Evolutionary conservation across 805 yeast genomes (phyloP).

Genomic region (Kuraishia floccosa): DNA sequence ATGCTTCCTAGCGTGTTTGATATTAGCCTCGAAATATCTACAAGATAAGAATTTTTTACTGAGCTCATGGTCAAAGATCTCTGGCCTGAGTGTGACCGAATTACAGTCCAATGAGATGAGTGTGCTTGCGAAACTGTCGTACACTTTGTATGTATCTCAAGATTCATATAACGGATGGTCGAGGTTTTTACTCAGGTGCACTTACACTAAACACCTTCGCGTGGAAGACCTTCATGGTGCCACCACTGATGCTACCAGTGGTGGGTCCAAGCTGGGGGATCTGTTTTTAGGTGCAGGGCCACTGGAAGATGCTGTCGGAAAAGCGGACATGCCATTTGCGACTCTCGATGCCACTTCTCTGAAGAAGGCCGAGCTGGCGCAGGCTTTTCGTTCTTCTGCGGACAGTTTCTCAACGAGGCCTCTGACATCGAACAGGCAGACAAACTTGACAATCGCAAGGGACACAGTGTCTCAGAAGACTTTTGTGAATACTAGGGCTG

Average conservation of each 20-base stretch:
- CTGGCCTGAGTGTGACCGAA: constrained; percentile 46
- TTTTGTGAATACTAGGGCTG: no score
- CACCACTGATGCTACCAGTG: neutral
- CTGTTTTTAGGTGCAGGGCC: neutral
- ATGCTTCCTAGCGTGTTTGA: constrained; percentile 54
- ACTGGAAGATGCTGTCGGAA: neutral
- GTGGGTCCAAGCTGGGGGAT: neutral
- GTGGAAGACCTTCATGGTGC: no score
- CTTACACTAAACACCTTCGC: no score
- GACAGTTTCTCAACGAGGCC: no score
- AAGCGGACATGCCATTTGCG: neutral
- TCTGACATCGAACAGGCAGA: no score
- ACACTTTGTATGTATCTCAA: constrained; percentile 41
- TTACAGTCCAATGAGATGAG: constrained; percentile 37
- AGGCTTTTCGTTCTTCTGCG: constrained; percentile 1
- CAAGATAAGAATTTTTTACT: constrained; percentile 65
- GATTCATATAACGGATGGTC: constrained; percentile 27
- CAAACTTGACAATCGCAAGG: no score
- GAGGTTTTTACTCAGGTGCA: neutral
- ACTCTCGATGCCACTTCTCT: neutral
- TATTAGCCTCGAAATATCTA: constrained; percentile 60
- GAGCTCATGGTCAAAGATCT: constrained; percentile 63
- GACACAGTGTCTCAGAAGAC: no score
- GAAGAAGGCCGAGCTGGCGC: constrained; percentile 2
- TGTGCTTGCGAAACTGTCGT: constrained; percentile 42